Evolutionary conservation across 2,329 filamentous ascomycete species (phyloP).

Genomic region (Venturiaceae sp.): DNA sequence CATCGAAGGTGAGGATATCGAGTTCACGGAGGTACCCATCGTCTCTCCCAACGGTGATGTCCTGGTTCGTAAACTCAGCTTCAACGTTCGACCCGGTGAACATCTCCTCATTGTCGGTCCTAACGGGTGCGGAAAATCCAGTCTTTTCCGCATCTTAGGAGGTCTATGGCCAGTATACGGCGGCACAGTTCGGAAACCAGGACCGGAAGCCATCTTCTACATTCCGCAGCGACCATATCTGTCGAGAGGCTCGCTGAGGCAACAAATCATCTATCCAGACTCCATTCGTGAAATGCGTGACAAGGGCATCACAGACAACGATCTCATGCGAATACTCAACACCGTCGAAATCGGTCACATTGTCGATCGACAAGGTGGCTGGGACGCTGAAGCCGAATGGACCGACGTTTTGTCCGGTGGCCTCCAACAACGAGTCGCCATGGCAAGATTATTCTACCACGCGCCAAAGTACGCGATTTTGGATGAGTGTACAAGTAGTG

Average conservation of each 20-base stretch:
- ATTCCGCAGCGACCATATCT: slow-evolving; percentile 94
- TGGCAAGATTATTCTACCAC: slow-evolving; percentile 94
- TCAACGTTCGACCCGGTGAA: slow-evolving; percentile 75
- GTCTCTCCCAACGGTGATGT: slow-evolving; percentile 96
- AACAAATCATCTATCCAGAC: slow-evolving; percentile 96
- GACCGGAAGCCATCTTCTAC: slow-evolving; percentile 92
- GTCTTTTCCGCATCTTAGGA: slow-evolving; percentile 89
- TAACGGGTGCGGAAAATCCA: slow-evolving; percentile 95
- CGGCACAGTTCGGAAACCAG: slow-evolving; percentile 83
- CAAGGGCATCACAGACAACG: slow-evolving; percentile 71
- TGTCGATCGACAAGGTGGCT: slow-evolving; percentile 68
- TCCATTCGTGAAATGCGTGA: slow-evolving; percentile 76
- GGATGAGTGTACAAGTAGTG: slow-evolving; percentile 90
- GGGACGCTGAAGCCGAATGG: slow-evolving; percentile 96
- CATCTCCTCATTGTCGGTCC: slow-evolving; percentile 92
- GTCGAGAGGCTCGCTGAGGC: slow-evolving; percentile 80
- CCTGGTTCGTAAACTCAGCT: slow-evolving; percentile 74
- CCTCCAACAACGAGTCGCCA: slow-evolving; percentile 90
- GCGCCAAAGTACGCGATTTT: slow-evolving; percentile 87
- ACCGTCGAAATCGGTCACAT: slow-evolving; percentile 77
- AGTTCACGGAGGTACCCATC: slow-evolving; percentile 84
- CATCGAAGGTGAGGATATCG: slow-evolving; percentile 72
- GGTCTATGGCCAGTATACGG: slow-evolving; percentile 98
- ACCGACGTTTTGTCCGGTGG: slow-evolving; percentile 87
- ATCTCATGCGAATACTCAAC: slow-evolving; percentile 66